These are phyloP conservation scores for Quercus glauca DNA, from an alignment of 306 rosid species.

Conservation along the genomic window DNA sequence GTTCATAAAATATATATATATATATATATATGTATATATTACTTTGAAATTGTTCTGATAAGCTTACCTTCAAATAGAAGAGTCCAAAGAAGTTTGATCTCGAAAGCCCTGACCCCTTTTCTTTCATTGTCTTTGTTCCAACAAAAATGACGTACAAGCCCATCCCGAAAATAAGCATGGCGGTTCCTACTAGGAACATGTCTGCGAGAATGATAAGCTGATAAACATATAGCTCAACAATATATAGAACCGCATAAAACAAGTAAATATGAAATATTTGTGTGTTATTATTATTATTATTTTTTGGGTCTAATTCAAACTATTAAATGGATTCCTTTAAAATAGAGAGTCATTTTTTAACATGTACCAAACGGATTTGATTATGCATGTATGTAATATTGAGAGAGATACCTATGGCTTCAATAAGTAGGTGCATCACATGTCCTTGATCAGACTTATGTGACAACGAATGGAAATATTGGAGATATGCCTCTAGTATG, in stretches of 20 bases:
- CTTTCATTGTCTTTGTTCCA: slow-evolving; percentile 24
- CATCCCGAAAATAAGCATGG: slow-evolving; percentile 43
- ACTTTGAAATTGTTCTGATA: neutral
- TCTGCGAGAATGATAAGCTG: slow-evolving; percentile 24
- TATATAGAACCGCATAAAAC: neutral
- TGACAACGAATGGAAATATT: slow-evolving; percentile 39
- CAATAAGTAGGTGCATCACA: slow-evolving; percentile 41
- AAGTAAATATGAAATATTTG: neutral
- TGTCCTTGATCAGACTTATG: slow-evolving; percentile 36
- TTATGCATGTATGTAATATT: too few relatives aligned
- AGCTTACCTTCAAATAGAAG: slow-evolving; percentile 46
- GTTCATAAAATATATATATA: neutral
- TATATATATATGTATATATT: too few relatives aligned
- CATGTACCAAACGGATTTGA: too few relatives aligned
- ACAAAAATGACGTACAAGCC: slow-evolving; percentile 50
- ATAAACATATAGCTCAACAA: neutral
- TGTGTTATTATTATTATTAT: neutral
- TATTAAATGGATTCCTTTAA: neutral
- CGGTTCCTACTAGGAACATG: slow-evolving; percentile 53
- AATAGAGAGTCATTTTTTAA: too few relatives aligned
- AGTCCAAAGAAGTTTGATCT: slow-evolving; percentile 43
- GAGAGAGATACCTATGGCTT: slow-evolving; percentile 42
- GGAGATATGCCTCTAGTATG: slow-evolving; percentile 39
- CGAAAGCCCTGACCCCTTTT: slow-evolving; percentile 17
- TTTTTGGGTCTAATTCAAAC: too few relatives aligned